A percentile compares a stretch with the other conserved stretches of the same genome.
Evolutionary conservation across 768 basidiomycete genomes (phyloP).

Genomic region (Coprinopsis strossmayeri): DNA sequence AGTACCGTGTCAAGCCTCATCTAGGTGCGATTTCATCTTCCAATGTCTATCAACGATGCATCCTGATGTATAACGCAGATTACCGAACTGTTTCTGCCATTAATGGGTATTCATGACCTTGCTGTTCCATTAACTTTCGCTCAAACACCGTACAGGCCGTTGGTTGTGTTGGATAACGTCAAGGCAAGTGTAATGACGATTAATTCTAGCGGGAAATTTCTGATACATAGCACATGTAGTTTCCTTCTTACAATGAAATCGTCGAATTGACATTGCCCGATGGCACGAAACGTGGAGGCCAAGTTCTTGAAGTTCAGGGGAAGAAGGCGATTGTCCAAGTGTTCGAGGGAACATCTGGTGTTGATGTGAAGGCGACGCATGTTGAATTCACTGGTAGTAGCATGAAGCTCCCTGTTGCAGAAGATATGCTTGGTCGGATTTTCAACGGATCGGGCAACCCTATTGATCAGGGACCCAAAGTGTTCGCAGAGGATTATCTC

Average conservation of each 20-base stretch:
- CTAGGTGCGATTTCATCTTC: conserved; percentile 50
- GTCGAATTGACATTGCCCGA: conserved; percentile 93
- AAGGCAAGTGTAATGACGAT: conserved; percentile 47
- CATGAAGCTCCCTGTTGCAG: conserved; percentile 98
- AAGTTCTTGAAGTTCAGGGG: conserved; percentile 96
- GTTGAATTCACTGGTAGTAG: conserved; percentile 97
- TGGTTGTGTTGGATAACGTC: conserved; percentile 97
- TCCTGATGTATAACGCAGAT: conserved; percentile 41
- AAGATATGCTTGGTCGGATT: conserved; percentile 98
- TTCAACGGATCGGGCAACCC: conserved; percentile 99
- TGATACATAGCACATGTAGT: conserved; percentile 38
- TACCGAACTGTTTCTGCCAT: conserved; percentile 98
- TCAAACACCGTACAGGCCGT: conserved; percentile 48
- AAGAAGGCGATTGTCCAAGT: conserved; percentile 99
- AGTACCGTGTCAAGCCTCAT: conserved; percentile 86
- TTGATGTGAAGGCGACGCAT: conserved; percentile 95
- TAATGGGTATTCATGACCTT: conserved; percentile 61
- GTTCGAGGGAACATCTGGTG: conserved; percentile 96
- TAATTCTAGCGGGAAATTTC: not conserved
- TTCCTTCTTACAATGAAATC: conserved; percentile 98
- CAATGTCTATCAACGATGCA: conserved; percentile 6
- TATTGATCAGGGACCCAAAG: conserved; percentile 97
- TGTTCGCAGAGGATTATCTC: conserved; percentile 98
- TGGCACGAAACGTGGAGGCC: conserved; percentile 91
- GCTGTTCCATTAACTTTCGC: conserved; percentile 7